A percentile compares a stretch with the other conserved stretches of the same genome.
phyloP scores from a whole-genome alignment of 1,284 basidiomycete genomes.

The Papiliotrema fonsecae region DNA sequence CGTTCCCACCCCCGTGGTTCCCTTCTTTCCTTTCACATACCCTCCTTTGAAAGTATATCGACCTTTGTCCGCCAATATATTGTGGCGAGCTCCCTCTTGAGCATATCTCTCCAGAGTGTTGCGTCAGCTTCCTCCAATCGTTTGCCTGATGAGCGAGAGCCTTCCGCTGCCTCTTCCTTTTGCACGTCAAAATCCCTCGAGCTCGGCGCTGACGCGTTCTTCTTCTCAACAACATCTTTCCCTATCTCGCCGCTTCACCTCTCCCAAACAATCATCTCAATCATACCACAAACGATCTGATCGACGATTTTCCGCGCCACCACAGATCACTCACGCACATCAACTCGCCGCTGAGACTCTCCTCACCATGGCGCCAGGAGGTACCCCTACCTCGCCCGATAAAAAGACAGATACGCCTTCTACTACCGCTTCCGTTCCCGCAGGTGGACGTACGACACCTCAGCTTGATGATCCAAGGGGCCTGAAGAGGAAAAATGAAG shows the following conservation, averaged over 20 bases:
- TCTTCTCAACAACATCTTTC: not conserved
- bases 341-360: conserved; percentile 48
- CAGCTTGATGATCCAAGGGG: conserved; percentile 22
- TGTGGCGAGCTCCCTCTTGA: too few relatives aligned
- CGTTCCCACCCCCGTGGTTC: not conserved
- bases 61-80: too few relatives aligned
- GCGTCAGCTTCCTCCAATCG: too few relatives aligned
- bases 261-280: not conserved
- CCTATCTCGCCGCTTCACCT: conserved; percentile 1
- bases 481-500: conserved; percentile 37
- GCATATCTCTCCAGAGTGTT: too few relatives aligned
- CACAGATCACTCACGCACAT: conserved; percentile 35
- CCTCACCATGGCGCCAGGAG: conserved; percentile 40
- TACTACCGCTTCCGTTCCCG: conserved; percentile 10
- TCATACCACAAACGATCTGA: not conserved
- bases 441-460: conserved; percentile 7
- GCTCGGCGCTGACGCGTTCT: not conserved
- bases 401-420: conserved; percentile 10
- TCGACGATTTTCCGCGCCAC: conserved; percentile 5
- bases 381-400: conserved; percentile 25
- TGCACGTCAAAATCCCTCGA: not conserved
- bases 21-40: too few relatives aligned
- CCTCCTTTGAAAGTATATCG: too few relatives aligned
- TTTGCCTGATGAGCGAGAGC: conserved; percentile 20
- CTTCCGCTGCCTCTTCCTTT: conserved; percentile 17